Evolutionary conservation across 1,139 yeast species (phyloP).

Genomic region (Pichia sp.): DNA sequence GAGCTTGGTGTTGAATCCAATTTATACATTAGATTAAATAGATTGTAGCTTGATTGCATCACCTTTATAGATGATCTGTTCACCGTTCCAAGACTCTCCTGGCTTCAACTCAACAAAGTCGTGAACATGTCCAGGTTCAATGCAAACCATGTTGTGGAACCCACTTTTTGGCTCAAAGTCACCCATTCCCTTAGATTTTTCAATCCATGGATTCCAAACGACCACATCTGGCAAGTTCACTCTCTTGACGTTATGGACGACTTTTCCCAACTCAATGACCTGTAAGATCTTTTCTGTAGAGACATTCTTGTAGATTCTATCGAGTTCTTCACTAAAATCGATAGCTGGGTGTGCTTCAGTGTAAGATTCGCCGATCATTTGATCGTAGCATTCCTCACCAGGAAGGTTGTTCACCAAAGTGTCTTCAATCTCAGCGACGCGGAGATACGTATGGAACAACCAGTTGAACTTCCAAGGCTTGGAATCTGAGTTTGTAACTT

Average conservation of each 20-base stretch:
- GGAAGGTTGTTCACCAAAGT: conserved; percentile 69
- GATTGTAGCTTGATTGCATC: conserved; percentile 22
- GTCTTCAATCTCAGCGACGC: conserved; percentile 68
- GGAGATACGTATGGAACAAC: conserved; percentile 90
- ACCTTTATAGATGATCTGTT: conserved; percentile 43
- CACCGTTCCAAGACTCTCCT: conserved; percentile 65
- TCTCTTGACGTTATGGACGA: conserved; percentile 58
- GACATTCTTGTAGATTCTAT: conserved; percentile 68
- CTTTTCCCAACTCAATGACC: conserved; percentile 62
- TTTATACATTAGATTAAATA: conserved; percentile 4
- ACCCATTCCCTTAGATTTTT: conserved; percentile 69
- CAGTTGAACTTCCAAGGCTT: conserved; percentile 78
- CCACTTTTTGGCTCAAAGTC: conserved; percentile 88
- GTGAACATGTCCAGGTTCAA: conserved; percentile 87
- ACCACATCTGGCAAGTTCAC: conserved; percentile 76
- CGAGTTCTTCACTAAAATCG: conserved; percentile 72
- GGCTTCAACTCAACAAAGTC: conserved; percentile 55
- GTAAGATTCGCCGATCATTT: conserved; percentile 55
- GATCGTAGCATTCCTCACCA: conserved; percentile 68
- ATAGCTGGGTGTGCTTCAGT: conserved; percentile 68
- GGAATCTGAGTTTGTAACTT: conserved; percentile 63
- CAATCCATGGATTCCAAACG: conserved; percentile 97
- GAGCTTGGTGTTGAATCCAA: no score
- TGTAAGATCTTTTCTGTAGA: conserved; percentile 50
- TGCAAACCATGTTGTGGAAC: conserved; percentile 79